Evolutionary conservation across 495 filamentous ascomycete species (phyloP), one percentile per base, ranked within the genome.

Genomic region (Choiromyces venosus): DNA sequence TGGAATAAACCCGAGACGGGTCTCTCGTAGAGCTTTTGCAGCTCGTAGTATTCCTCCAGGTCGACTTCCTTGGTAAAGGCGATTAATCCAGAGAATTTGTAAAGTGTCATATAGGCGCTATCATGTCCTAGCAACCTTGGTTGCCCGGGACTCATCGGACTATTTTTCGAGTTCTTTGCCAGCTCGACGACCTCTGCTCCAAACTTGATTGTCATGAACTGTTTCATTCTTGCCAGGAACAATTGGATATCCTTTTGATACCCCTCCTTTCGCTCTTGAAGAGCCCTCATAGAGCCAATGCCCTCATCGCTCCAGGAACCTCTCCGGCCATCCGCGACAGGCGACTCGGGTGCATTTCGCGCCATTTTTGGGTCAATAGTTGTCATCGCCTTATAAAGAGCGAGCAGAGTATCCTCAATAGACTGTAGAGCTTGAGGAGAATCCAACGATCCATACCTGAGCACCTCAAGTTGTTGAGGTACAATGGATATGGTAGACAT

Each of bases 331-430:
- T 85, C 83, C 8, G 83, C 83, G 39, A 86, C 85, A 4, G 78
- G 78, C 4, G 78, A 80, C 46, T 84, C 83, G 79, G 87, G 85
- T 72, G 85, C 84, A 70, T 85, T 86, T 66, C 85, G 85, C 56
- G 89, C 86, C 68, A 92, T 87, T 33, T 89, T 87, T 0, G 93
- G 92, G 81, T 97, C 94, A 70, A 97, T 97, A 73, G 92, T 97
- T 73, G 90, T 84, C 91, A 98, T 93, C n/a, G 94, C 94, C 79
- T 92, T 94, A 82, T 93, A 97, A 18, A 98, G 83, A 16, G 88
- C 90, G n/a, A 93, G 87, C 19, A 97, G 85, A 0, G 91, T 87
- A 18, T 82, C 71, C 82, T 98, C 94, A 25, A 94, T 91, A 25
- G 90, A 87, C 74, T 88, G 88, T 12, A 98, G 83, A 8, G 92